These are phyloP conservation scores for Emydomyces testavorans DNA, from an alignment of 2,329 filamentous ascomycete genomes.

Conservation along the genomic window DNA sequence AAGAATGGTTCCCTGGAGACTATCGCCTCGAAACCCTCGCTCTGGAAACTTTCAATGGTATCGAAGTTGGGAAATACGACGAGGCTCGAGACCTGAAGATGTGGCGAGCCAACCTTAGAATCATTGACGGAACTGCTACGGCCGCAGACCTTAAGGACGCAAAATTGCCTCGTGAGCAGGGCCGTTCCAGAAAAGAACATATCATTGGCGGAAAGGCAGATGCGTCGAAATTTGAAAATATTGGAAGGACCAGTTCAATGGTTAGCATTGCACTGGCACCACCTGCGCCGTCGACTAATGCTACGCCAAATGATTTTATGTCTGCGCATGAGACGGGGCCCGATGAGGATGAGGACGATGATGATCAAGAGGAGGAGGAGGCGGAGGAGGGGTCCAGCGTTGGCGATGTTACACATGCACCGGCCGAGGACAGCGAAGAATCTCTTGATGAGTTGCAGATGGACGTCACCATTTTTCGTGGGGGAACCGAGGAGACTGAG, in stretches of 20 bases:
- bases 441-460: constrained; percentile 11
- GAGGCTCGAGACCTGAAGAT: constrained; percentile 36
- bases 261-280: constrained; percentile 29
- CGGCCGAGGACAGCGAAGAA: constrained; percentile 11
- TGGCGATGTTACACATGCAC: background rate
- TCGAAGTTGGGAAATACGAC: constrained; percentile 40
- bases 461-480: constrained; percentile 17
- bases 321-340: constrained; percentile 8
- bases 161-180: constrained; percentile 22
- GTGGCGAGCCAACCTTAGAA: constrained; percentile 38
- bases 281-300: constrained; percentile 13
- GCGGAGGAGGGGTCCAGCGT: background rate
- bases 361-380: background rate
- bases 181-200: constrained; percentile 19
- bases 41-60: constrained; percentile 44
- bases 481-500: constrained; percentile 23
- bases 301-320: constrained; percentile 6
- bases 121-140: constrained; percentile 31
- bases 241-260: constrained; percentile 31
- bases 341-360: constrained; percentile 13
- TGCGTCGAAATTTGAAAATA: constrained; percentile 21
- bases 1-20: constrained; percentile 49
- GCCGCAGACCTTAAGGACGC: constrained; percentile 21
- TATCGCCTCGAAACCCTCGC: constrained; percentile 45
- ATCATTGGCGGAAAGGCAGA: constrained; percentile 16